Conservation (phyloP, 2,329 filamentous ascomycete genomes). For the Metarhizium rileyi region DNA sequence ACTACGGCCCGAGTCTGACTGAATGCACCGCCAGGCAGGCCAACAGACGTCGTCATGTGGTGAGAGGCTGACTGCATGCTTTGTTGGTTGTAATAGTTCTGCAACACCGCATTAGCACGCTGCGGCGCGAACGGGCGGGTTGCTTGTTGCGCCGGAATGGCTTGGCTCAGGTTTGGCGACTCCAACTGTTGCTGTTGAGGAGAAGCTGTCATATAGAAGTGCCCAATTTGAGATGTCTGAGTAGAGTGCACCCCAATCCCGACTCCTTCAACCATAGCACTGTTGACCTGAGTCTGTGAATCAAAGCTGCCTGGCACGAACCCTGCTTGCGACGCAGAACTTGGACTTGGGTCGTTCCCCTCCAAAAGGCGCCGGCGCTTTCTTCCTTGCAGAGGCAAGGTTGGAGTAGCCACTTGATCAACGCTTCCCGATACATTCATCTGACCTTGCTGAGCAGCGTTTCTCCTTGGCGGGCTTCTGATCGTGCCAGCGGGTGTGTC, state of each 20-base stretch:
- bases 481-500: neutral
- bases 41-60: neutral
- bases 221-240: neutral
- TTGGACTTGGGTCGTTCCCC: neutral
- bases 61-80: neutral
- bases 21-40: neutral
- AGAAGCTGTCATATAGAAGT: slow-evolving; percentile 1
- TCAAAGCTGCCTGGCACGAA: neutral
- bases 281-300: neutral
- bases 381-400: neutral
- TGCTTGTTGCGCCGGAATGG: neutral
- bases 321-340: neutral
- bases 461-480: slow-evolving; percentile 1
- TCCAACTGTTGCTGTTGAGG: neutral
- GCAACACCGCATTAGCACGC: neutral
- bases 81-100: slow-evolving; percentile 3
- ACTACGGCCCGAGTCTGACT: neutral
- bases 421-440: neutral
- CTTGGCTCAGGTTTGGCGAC: slow-evolving; percentile 1
- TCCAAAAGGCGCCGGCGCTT: slow-evolving; percentile 1
- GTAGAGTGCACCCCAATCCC: neutral
- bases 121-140: neutral
- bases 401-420: neutral
- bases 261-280: neutral
- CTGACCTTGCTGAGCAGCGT: neutral